Evolutionary conservation across 208 protist genomes (phyloP), one percentile per base, ranked within the genome.

Genomic region (Crithidia bombi): DNA sequence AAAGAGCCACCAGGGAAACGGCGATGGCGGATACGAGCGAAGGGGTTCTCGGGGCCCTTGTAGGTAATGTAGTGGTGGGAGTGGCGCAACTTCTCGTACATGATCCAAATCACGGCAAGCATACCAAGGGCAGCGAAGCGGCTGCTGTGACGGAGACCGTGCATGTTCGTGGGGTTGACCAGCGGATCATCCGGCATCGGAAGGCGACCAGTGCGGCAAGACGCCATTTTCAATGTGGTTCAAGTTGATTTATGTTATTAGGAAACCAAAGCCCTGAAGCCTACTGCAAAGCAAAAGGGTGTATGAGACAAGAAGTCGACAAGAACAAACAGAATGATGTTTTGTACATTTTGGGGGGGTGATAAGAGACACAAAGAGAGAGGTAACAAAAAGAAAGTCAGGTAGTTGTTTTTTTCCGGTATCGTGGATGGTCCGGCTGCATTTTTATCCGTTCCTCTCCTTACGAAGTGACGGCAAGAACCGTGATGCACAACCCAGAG

Each of bases 1-100:
- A 92, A 86, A 55, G 70, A 78, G 69, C 91, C 91, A 79, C 84
- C 83, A 67, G 91, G 88, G 65, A 85, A 94, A 26, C 86, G 79
- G 65, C 86, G 86, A 59, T 92, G 85, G 51, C 89, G 89, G 74
- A 92, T 91, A 66, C 89, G 89, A 12, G 86, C 86, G 67, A 89
- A 90, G 23, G 89, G 89, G 68, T 94, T 90, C 39, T 94, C 89
- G 28, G 89, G 89, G 54, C 89, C 89, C 75, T 92, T 94, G 76
- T 92, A 90, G 30, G 86, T 91, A 52, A 91, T 82, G 72, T 91
- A 90, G 61, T 89, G 78, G 73, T 92, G 86, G 15, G 89, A 91
- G 66, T 90, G 85, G 12, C 81, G 77, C 62, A 90, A 76, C 73
- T 92, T 91, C 65, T 92, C 78, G 73, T 92, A 92, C 83, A 94